Evolutionary conservation across 495 filamentous ascomycete genomes (phyloP).

Genomic region (Neurospora cerealis): DNA sequence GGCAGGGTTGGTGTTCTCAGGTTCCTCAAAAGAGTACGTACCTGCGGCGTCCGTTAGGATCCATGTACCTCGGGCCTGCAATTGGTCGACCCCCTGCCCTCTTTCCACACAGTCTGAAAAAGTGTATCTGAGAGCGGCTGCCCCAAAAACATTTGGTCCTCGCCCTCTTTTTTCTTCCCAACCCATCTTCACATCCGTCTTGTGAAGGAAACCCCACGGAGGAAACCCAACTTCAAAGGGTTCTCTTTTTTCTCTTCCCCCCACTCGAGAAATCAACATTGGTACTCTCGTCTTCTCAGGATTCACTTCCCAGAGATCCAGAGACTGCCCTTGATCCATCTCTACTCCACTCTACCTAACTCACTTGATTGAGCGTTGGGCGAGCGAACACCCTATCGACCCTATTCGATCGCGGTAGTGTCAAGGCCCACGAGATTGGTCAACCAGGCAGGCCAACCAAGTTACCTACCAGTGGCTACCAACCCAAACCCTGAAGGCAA

Average conservation of each 20-base stretch:
- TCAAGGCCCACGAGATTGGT: neutral
- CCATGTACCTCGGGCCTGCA: neutral
- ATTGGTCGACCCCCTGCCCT: neutral
- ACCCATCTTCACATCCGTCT: slow-evolving; percentile 24
- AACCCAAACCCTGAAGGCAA: neutral
- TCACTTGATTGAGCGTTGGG: neutral
- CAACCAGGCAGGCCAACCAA: neutral
- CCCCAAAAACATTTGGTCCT: slow-evolving; percentile 25
- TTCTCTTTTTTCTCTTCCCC: slow-evolving; percentile 18
- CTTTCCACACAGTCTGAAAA: neutral
- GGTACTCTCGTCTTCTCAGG: slow-evolving; percentile 21
- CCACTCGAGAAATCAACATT: slow-evolving; percentile 8
- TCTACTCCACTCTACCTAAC: slow-evolving; percentile 23
- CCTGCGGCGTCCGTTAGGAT: neutral
- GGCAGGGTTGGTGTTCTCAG: neutral
- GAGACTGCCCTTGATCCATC: slow-evolving; percentile 23
- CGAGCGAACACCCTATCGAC: neutral
- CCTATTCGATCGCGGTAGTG: neutral
- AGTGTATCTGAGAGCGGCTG: slow-evolving; percentile 4
- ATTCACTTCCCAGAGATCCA: slow-evolving; percentile 18
- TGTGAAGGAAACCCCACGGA: slow-evolving; percentile 26
- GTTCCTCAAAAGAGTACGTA: neutral
- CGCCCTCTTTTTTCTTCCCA: slow-evolving; percentile 23
- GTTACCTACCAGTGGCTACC: neutral
- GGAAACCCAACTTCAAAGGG: slow-evolving; percentile 16